Conservation (phyloP, 1,284 basidiomycete species). For the Naganishia liquefaciens region DNA sequence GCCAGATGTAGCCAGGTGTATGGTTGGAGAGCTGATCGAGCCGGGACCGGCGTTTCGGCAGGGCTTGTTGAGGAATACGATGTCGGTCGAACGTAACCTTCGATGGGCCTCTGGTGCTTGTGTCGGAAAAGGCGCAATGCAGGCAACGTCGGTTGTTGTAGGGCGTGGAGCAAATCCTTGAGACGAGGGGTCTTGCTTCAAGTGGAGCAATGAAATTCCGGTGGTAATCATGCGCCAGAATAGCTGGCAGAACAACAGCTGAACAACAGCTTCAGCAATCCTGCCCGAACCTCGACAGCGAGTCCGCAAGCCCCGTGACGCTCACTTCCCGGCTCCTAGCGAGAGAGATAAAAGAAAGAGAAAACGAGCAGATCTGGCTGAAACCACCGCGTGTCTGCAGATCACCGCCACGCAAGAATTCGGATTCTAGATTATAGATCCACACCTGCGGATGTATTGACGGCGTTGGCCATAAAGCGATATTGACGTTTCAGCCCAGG, state of each 20-base stretch:
- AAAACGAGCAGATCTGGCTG: too few relatives aligned
- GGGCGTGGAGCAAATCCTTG: too few relatives aligned
- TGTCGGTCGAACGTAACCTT: not conserved
- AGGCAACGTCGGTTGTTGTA: too few relatives aligned
- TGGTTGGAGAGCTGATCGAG: too few relatives aligned
- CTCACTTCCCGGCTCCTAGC: not conserved
- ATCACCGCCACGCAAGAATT: not conserved
- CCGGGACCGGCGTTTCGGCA: constrained; percentile 3
- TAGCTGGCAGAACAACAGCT: too few relatives aligned
- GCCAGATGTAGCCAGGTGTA: constrained; percentile 1
- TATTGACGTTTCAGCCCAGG: constrained; percentile 2
- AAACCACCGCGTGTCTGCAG: not conserved
- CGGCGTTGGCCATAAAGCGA: not conserved
- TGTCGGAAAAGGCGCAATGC: not conserved
- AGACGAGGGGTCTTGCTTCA: too few relatives aligned
- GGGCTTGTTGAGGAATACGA: not conserved
- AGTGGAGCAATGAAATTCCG: not conserved
- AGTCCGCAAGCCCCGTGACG: not conserved
- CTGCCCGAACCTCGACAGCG: not conserved
- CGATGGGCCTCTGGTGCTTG: constrained; percentile 8
- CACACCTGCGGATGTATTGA: constrained; percentile 1
- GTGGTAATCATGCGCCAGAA: constrained; percentile 6
- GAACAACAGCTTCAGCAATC: too few relatives aligned
- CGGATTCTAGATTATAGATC: too few relatives aligned
- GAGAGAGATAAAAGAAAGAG: not conserved